Evolutionary conservation across 2,329 filamentous ascomycete species (phyloP).

Genomic region (Sphaerulina populicola): DNA sequence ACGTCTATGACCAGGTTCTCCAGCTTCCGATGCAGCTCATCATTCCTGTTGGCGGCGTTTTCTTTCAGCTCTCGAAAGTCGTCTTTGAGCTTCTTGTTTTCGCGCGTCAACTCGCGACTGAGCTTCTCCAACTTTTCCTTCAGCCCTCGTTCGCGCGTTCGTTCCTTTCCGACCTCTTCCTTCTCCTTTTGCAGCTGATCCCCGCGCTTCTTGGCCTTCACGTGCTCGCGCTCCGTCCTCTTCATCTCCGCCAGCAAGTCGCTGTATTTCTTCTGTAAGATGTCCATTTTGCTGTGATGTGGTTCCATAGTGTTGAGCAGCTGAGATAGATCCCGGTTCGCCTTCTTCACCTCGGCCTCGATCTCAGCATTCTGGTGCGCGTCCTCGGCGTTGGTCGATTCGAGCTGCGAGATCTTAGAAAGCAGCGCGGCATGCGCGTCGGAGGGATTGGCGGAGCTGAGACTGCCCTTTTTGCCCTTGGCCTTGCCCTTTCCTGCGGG

Average conservation of each 20-base stretch:
- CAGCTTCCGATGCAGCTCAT: conserved; percentile 76
- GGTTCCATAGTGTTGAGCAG: conserved; percentile 82
- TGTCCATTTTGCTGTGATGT: conserved; percentile 82
- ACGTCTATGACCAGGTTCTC: conserved; percentile 73
- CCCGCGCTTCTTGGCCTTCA: conserved; percentile 90
- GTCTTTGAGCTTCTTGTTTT: conserved; percentile 98
- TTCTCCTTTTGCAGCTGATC: conserved; percentile 96
- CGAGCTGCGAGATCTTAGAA: conserved; percentile 88
- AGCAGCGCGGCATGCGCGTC: conserved; percentile 88
- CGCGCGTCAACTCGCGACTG: conserved; percentile 84
- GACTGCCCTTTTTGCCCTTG: conserved; percentile 47
- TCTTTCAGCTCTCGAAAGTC: conserved; percentile 79
- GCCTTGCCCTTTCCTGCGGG: conserved; percentile 61
- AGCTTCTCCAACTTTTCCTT: conserved; percentile 97
- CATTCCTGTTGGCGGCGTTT: conserved; percentile 70
- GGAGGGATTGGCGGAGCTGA: conserved; percentile 71
- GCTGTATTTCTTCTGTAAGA: conserved; percentile 81
- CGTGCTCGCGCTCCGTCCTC: conserved; percentile 82
- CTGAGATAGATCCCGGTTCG: conserved; percentile 80
- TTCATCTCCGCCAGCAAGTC: conserved; percentile 94
- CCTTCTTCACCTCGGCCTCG: conserved; percentile 88
- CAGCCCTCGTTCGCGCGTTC: conserved; percentile 80
- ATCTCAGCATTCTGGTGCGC: conserved; percentile 96
- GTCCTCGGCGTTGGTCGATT: conserved; percentile 84
- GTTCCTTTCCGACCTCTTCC: conserved; percentile 76